Base-by-base conservation (phyloP, 2,329 filamentous ascomycete genomes). In the Colletotrichum higginsianum region DNA sequence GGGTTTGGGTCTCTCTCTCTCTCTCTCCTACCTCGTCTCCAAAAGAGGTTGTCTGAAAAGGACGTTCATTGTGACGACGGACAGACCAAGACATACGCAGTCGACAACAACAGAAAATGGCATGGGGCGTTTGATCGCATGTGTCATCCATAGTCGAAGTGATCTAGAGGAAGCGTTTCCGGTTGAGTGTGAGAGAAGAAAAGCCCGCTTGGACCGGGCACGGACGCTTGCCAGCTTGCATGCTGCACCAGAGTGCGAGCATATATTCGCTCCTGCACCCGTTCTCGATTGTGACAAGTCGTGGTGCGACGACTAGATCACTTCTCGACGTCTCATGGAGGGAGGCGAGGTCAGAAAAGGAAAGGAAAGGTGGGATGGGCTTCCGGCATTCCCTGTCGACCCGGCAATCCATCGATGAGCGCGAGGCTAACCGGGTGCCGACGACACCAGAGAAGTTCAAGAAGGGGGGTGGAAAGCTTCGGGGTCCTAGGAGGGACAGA, bases 101-200 rank as follows among this genome's bases (percentile, higher is more conserved):
- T 35, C 30, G 8, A 46, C 9, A 23, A 7, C 18, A 26, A 42
- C 9, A 15, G 21, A 26, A 18, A 18, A 21, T 35, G 30, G 21
- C 46, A 62, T 63, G 60, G 71, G 61, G 71, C 67, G 67, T 67
- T 62, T 71, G 62, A 73, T 73, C 71, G 49, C 67, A 66, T 67
- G 62, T 63, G 53, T 50, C 71, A 63, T 67, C 67, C 67, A 71
- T 65, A 62, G 57, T 66, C 40, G 47, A 38, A 49, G 26, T 13
- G 44, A 46, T 58, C 42, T 61, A 38, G 47, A 70, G 35, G 30
- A 18, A 47, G 68, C 11, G 60, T 70, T 65, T 66, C 56, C 42
- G 9, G 26, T 71, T 62, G 26, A 61, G 55, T 61, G 61, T 23
- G 35, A 49, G n/a, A 16, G n/a, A 8, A 49, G 12, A 16, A 30